Conservation (phyloP, 352 stramenopile genomes). For the Phytophthora rubi region DNA sequence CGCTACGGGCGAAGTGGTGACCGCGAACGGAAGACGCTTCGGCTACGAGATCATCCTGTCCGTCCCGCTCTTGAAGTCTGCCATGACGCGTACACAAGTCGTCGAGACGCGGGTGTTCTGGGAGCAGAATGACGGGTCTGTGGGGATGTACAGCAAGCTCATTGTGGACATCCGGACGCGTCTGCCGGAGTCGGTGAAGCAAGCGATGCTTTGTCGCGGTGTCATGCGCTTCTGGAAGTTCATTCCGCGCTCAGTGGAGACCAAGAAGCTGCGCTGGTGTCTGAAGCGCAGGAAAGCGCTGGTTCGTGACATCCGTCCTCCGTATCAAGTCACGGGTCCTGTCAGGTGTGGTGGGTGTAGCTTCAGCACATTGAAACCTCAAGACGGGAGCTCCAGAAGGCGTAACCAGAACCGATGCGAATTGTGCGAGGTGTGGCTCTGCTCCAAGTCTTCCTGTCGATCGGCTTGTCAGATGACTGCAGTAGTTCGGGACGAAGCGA, state of each 20-base stretch:
- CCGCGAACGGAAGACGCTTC: slow-evolving; percentile 24
- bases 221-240: slow-evolving; percentile 43
- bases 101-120: slow-evolving; percentile 36
- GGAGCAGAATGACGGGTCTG: slow-evolving; percentile 31
- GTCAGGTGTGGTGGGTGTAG: slow-evolving; percentile 28
- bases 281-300: slow-evolving; percentile 27
- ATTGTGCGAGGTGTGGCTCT: slow-evolving; percentile 31
- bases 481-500: slow-evolving; percentile 13
- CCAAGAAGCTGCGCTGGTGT: slow-evolving; percentile 38
- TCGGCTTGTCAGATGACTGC: slow-evolving; percentile 25
- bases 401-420: slow-evolving; percentile 14
- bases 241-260: slow-evolving; percentile 34
- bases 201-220: slow-evolving; percentile 28
- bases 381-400: slow-evolving; percentile 10
- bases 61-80: slow-evolving; percentile 11
- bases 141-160: slow-evolving; percentile 37
- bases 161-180: slow-evolving; percentile 28
- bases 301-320: slow-evolving; percentile 9
- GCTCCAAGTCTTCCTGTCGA: slow-evolving; percentile 30
- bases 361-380: slow-evolving; percentile 2
- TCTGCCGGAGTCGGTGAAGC: slow-evolving; percentile 28
- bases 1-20: slow-evolving; percentile 30
- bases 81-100: slow-evolving; percentile 26
- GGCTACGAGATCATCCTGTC: slow-evolving; percentile 38
- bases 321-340: slow-evolving; percentile 18